A percentile compares a stretch with the other conserved stretches of the same genome.
Evolutionary conservation across 2,329 filamentous ascomycete species (phyloP).

Genomic region (Nemania bipapillata): DNA sequence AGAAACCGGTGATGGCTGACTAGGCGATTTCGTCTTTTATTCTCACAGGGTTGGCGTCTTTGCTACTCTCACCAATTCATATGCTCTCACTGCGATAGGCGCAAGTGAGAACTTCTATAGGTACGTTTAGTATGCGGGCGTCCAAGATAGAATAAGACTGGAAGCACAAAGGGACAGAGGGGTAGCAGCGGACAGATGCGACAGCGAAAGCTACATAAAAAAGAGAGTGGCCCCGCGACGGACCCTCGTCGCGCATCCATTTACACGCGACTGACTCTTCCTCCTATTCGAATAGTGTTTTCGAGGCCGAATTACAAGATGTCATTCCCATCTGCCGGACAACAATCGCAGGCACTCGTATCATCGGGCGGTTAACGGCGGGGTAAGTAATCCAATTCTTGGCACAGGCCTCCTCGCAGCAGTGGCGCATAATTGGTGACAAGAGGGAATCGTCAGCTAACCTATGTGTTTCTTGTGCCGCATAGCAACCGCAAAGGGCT

Average conservation of each 20-base stretch:
- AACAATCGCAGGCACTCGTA: constrained; percentile 94
- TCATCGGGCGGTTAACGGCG: constrained; percentile 93
- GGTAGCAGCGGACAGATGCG: not conserved
- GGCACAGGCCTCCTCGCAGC: not conserved
- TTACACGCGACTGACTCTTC: constrained; percentile 25
- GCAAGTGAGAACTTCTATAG: constrained; percentile 99
- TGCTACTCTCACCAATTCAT: constrained; percentile 94
- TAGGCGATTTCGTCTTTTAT: constrained; percentile 24
- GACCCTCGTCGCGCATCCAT: not conserved
- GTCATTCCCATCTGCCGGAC: constrained; percentile 96
- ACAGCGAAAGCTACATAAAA: not conserved
- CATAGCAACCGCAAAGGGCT: constrained; percentile 92
- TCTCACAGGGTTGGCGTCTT: constrained; percentile 90
- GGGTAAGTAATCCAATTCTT: constrained; percentile 67
- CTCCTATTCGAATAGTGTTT: constrained; percentile 69
- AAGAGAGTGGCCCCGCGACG: not conserved
- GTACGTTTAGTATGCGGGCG: constrained; percentile 55
- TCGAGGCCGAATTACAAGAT: constrained; percentile 97
- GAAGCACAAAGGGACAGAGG: not conserved
- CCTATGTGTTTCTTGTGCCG: not conserved
- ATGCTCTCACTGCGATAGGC: constrained; percentile 91
- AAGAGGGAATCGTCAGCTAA: constrained; percentile 17
- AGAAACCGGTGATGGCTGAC: constrained; percentile 41
- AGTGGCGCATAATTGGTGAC: not conserved
- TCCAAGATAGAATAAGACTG: not conserved